Evolutionary conservation across 495 filamentous ascomycete genomes (phyloP).

Genomic region (Neurospora sp.): DNA sequence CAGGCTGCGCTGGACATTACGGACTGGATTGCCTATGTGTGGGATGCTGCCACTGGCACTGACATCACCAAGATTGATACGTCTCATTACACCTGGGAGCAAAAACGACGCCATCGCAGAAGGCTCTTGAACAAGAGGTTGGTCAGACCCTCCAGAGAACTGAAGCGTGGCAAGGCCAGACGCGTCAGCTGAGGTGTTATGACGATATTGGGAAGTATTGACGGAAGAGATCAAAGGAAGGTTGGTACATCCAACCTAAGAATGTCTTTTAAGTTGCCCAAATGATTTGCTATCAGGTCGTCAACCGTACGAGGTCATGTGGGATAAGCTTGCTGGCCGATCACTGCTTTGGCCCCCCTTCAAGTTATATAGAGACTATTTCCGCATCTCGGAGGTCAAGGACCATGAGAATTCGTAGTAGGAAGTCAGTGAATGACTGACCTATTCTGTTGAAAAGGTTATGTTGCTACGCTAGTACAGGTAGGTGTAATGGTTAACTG

Average conservation of each 20-base stretch:
- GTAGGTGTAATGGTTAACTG: neutral
- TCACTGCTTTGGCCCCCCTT: neutral
- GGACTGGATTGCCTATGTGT: slow-evolving; percentile 32
- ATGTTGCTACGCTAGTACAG: neutral
- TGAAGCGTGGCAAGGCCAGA: slow-evolving; percentile 22
- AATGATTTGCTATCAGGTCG: neutral
- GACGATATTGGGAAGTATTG: neutral
- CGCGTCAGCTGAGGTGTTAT: neutral
- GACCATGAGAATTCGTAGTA: neutral
- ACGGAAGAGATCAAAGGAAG: neutral
- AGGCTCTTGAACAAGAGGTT: slow-evolving; percentile 33
- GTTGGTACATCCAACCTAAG: neutral
- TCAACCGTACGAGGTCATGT: neutral
- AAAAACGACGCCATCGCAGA: slow-evolving; percentile 27
- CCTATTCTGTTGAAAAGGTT: neutral
- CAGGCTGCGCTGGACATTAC: slow-evolving; percentile 23
- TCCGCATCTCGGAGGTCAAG: neutral
- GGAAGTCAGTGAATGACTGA: neutral
- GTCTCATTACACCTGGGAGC: slow-evolving; percentile 15
- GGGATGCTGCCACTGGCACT: slow-evolving; percentile 28
- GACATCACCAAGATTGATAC: slow-evolving; percentile 29
- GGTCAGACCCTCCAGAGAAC: slow-evolving; percentile 17
- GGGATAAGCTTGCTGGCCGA: neutral
- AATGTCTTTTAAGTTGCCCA: neutral
- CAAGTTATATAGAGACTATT: neutral